A percentile compares a stretch with the other conserved stretches of the same genome.
phyloP scores from a whole-genome alignment of 2,329 filamentous ascomycete genomes.

The Aspergillus tubingensis region DNA sequence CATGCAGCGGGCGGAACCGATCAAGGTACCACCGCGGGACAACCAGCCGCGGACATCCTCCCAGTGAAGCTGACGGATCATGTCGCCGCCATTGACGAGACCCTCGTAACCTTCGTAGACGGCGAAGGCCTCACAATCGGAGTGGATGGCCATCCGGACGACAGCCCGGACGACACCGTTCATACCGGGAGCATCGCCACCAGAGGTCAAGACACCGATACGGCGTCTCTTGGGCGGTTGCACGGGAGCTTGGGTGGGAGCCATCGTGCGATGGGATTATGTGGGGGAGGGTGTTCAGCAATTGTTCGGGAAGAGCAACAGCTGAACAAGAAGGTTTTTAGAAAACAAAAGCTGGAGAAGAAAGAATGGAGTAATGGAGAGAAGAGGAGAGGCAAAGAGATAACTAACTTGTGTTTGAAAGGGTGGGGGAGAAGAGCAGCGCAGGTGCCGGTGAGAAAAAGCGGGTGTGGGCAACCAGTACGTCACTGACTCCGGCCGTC shows the following conservation, averaged over 20 bases:
- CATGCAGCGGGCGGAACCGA: conserved; percentile 92
- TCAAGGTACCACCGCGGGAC: conserved; percentile 90
- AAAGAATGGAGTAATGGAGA: neutral
- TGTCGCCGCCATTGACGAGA: conserved; percentile 81
- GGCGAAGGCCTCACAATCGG: conserved; percentile 76
- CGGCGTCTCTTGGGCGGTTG: conserved; percentile 54
- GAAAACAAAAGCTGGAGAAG: conserved; percentile 13
- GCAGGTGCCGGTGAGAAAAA: conserved; percentile 43
- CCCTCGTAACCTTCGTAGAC: conserved; percentile 96
- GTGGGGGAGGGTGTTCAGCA: conserved; percentile 4
- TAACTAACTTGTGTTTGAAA: conserved; percentile 17
- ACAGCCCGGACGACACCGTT: conserved; percentile 87
- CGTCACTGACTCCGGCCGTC: conserved; percentile 21
- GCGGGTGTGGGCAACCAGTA: conserved; percentile 24
- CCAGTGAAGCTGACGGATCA: conserved; percentile 88
- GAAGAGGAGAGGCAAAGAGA: conserved; percentile 6
- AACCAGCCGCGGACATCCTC: conserved; percentile 92
- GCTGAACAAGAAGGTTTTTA: conserved; percentile 7
- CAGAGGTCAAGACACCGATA: conserved; percentile 91
- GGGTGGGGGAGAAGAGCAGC: conserved; percentile 14
- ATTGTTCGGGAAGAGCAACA: neutral
- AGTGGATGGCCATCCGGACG: conserved; percentile 85
- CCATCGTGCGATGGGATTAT: conserved; percentile 18
- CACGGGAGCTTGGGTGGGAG: conserved; percentile 19
- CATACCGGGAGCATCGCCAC: conserved; percentile 94